phyloP scores from a whole-genome alignment of 495 filamentous ascomycete species.

The Glutinoglossum americanum region DNA sequence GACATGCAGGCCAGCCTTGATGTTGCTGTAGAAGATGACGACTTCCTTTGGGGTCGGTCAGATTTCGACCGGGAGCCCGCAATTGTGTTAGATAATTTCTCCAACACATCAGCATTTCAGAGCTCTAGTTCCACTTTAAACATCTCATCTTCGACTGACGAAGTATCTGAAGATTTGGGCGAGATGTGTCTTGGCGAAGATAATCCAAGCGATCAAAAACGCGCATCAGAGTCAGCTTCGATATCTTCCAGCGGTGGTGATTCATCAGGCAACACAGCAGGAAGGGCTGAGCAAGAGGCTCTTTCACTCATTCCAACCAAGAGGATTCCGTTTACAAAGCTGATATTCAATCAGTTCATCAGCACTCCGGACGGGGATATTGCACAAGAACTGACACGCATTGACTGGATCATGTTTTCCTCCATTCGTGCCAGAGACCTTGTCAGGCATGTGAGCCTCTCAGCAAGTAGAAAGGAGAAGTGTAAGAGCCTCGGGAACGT shows the following conservation, averaged over 20 bases:
- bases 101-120: background rate
- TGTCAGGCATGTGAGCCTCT: constrained; percentile 69
- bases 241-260: constrained; percentile 21
- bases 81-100: background rate
- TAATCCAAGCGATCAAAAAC: background rate
- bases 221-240: constrained; percentile 11
- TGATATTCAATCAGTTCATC: constrained; percentile 69
- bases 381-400: constrained; percentile 76
- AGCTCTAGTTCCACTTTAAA: background rate
- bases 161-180: background rate
- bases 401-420: constrained; percentile 94
- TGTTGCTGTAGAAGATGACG: constrained; percentile 50
- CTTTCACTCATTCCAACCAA: constrained; percentile 38
- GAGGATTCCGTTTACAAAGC: constrained; percentile 42
- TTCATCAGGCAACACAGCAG: constrained; percentile 36
- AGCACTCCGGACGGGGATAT: constrained; percentile 58
- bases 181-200: background rate
- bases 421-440: constrained; percentile 90
- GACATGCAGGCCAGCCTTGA: constrained; percentile 54
- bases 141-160: background rate
- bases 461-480: constrained; percentile 47
- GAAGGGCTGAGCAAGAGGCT: constrained; percentile 55
- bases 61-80: constrained; percentile 25
- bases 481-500: constrained; percentile 66
- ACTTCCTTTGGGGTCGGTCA: constrained; percentile 52